Base-by-base conservation (phyloP, 495 filamentous ascomycete species). In the Tetracladium setigerum region DNA sequence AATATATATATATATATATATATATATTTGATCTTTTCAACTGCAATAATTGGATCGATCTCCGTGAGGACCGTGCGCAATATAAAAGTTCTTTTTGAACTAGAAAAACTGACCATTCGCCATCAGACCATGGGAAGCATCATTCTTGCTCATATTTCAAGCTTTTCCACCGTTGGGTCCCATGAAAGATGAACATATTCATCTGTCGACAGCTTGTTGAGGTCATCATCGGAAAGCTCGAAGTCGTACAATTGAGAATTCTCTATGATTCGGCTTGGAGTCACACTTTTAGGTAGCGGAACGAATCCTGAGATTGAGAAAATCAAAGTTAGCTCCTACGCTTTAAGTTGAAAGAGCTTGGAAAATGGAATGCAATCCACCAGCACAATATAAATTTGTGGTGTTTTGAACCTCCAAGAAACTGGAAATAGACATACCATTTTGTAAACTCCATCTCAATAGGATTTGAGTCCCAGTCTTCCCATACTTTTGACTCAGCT, bases 391-490 rank as follows among this genome's bases (percentile, higher is more conserved):
- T n/a, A n/a, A n/a, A n/a, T n/a, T n/a, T n/a, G n/a, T n/a, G n/a
- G n/a, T n/a, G n/a, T n/a, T n/a, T n/a, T n/a, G n/a, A n/a, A n/a
- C n/a, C n/a, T n/a, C n/a, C n/a, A n/a, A n/a, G n/a, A n/a, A n/a
- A n/a, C n/a, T n/a, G n/a, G n/a, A n/a, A n/a, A n/a, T n/a, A n/a
- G n/a, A 27, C 22, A 27, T 27, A 1, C 78, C 79, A 67, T 81
- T 90, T 58, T 95, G 86, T 64, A 95, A 66, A 58, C 85, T 87
- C 88, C 89, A 95, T 38, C 86, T 70, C 9, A 95, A 42, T 52
- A 95, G 59, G 8, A 95, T 70, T 68, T 95, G 89, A 1, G 84
- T 83, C 39, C 78, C 70, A 7, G 74, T 81, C 71, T 84, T 89
- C 10, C 69, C 69, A 51, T 89, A 67, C 64, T 86, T 86, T 63